These are phyloP conservation scores for Phytopythium mirpurense DNA, from an alignment of 352 stramenopile genomes.

Conservation along the genomic window DNA sequence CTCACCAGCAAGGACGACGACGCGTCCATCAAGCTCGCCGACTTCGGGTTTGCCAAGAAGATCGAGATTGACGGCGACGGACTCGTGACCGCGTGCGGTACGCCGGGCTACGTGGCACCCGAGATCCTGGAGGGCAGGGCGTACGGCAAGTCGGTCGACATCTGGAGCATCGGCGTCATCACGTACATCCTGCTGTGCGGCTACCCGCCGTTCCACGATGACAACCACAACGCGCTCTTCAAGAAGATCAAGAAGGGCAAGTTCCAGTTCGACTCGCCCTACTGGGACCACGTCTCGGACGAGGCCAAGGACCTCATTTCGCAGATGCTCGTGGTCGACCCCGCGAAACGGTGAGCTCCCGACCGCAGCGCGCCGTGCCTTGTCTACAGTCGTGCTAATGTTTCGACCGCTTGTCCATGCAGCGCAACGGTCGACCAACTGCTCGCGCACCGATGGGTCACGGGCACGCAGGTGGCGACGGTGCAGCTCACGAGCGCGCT, in stretches of 20 bases:
- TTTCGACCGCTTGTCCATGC: conserved; percentile 10
- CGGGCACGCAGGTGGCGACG: conserved; percentile 67
- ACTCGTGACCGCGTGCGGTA: conserved; percentile 75
- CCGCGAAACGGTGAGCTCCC: conserved; percentile 61
- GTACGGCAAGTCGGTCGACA: conserved; percentile 82
- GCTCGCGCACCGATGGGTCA: conserved; percentile 90
- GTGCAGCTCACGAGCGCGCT: conserved; percentile 91
- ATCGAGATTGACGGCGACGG: conserved; percentile 69
- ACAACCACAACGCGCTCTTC: conserved; percentile 93
- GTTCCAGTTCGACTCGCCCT: conserved; percentile 95
- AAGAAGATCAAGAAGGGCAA: conserved; percentile 93
- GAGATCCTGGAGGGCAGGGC: conserved; percentile 76
- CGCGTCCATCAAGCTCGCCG: conserved; percentile 80
- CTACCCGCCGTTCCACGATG: conserved; percentile 88
- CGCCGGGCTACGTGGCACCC: conserved; percentile 76
- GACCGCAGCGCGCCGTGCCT: not conserved
- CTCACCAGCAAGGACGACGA: conserved; percentile 79
- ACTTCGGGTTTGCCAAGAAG: conserved; percentile 87
- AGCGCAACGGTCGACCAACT: conserved; percentile 81
- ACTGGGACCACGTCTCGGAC: conserved; percentile 92
- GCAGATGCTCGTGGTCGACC: conserved; percentile 91
- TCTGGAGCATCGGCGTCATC: conserved; percentile 90
- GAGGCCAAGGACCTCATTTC: conserved; percentile 93
- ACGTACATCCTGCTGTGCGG: conserved; percentile 85
- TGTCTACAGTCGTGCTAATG: conserved; percentile 5